Evolutionary conservation across 495 filamentous ascomycete species (phyloP).

Genomic region (Penicillium waksmanii): DNA sequence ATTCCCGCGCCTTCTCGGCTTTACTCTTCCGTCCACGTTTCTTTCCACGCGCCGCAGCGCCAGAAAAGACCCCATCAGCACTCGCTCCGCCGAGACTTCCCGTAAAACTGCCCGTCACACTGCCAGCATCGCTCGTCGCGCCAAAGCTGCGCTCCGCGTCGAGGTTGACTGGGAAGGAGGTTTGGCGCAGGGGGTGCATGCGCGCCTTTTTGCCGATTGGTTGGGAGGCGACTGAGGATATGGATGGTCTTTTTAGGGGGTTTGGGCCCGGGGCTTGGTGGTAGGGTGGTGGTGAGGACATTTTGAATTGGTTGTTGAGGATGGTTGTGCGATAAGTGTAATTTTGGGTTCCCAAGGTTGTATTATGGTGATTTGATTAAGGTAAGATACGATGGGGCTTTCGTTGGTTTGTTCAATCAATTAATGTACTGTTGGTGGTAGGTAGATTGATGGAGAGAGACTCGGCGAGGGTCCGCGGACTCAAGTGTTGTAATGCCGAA

Average conservation of each 20-base stretch:
- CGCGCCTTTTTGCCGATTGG: constrained; percentile 38
- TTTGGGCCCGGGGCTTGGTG: constrained; percentile 32
- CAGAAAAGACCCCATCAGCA: constrained; percentile 47
- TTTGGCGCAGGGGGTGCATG: constrained; percentile 82
- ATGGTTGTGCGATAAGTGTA: neutral
- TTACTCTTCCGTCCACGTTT: constrained; percentile 73
- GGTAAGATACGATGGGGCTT: neutral
- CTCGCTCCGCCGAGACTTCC: constrained; percentile 59
- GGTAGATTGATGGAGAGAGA: neutral
- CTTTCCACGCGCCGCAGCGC: constrained; percentile 47
- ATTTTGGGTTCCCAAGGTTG: neutral
- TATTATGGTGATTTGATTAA: neutral
- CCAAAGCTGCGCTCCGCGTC: constrained; percentile 65
- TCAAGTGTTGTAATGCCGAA: constrained; percentile 9
- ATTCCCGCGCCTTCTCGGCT: constrained; percentile 48
- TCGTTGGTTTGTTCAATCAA: neutral
- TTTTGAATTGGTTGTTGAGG: constrained; percentile 23
- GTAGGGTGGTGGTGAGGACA: constrained; percentile 51
- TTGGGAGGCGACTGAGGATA: constrained; percentile 44
- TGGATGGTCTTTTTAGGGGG: constrained; percentile 49
- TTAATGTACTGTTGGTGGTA: neutral
- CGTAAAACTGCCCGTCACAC: constrained; percentile 66
- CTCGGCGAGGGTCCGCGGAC: constrained; percentile 5
- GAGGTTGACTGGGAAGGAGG: constrained; percentile 74
- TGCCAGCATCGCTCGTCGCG: constrained; percentile 66